phyloP scores from a whole-genome alignment of 495 filamentous ascomycete genomes.

The Talaromyces proteolyticus region DNA sequence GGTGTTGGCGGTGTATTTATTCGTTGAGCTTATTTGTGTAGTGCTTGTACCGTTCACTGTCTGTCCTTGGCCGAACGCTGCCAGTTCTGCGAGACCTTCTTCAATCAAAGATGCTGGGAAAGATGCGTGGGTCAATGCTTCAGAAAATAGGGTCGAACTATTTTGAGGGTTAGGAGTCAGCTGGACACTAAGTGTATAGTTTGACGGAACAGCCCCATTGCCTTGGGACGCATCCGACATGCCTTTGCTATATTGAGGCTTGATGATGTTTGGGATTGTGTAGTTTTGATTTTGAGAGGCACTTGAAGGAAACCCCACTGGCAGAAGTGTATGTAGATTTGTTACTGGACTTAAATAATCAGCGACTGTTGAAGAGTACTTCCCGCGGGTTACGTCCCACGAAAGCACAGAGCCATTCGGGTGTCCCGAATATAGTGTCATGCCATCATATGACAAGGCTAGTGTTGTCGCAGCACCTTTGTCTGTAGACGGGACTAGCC shows the following conservation, averaged over 20 bases:
- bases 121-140: slow-evolving; percentile 43
- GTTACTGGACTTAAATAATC: slow-evolving; percentile 74
- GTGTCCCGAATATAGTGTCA: slow-evolving; percentile 74
- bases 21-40: slow-evolving; percentile 3
- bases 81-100: slow-evolving; percentile 49
- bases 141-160: slow-evolving; percentile 30
- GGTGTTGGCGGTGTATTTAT: no score
- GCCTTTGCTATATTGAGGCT: slow-evolving; percentile 54
- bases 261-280: slow-evolving; percentile 57
- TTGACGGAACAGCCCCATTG: slow-evolving; percentile 51
- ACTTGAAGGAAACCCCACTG: slow-evolving; percentile 46
- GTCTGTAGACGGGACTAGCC: slow-evolving; percentile 54
- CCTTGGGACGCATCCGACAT: slow-evolving; percentile 30
- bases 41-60: slow-evolving; percentile 11
- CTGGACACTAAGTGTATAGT: slow-evolving; percentile 66
- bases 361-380: slow-evolving; percentile 53
- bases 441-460: slow-evolving; percentile 75
- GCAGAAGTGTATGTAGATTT: slow-evolving; percentile 65
- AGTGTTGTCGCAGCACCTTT: slow-evolving; percentile 58
- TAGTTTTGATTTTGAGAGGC: slow-evolving; percentile 28
- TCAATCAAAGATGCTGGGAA: slow-evolving; percentile 50
- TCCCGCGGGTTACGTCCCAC: slow-evolving; percentile 70
- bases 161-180: slow-evolving; percentile 28
- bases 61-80: slow-evolving; percentile 20
- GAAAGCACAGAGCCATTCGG: slow-evolving; percentile 66